These are phyloP conservation scores for Candida pseudofarinosa DNA, from an alignment of 805 yeast genomes.

Conservation along the genomic window DNA sequence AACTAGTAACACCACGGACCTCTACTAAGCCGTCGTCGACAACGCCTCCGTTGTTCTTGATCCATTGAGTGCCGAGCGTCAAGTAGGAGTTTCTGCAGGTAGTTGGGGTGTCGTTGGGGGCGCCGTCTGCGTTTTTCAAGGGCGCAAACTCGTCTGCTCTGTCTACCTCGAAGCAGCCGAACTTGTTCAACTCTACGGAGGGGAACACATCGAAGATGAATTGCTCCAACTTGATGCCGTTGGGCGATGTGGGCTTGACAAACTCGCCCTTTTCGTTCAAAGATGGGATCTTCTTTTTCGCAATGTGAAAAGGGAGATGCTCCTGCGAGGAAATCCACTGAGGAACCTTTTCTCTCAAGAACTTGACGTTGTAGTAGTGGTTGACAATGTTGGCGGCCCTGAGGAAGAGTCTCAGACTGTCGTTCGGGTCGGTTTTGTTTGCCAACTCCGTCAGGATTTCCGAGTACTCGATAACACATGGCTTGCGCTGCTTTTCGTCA, in stretches of 20 bases:
- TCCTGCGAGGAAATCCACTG: constrained; percentile 65
- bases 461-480: constrained; percentile 93
- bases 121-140: constrained; percentile 82
- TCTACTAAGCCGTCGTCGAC: constrained; percentile 58
- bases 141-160: constrained; percentile 89
- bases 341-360: constrained; percentile 56
- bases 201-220: constrained; percentile 96
- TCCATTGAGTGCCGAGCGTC: constrained; percentile 71
- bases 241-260: constrained; percentile 66
- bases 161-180: constrained; percentile 90
- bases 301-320: constrained; percentile 88
- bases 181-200: constrained; percentile 59
- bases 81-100: constrained; percentile 69
- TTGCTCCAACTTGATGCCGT: constrained; percentile 94
- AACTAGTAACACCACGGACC: constrained; percentile 71
- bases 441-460: constrained; percentile 79
- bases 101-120: constrained; percentile 80
- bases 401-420: constrained; percentile 51
- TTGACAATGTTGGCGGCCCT: constrained; percentile 97
- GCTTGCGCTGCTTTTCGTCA: constrained; percentile 51
- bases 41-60: constrained; percentile 62
- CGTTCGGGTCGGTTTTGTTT: constrained; percentile 55
- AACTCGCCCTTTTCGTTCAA: constrained; percentile 43
- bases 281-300: constrained; percentile 78
- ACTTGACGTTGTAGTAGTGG: constrained; percentile 86